Evolutionary conservation across 164 flowering plant genomes (phyloP), one percentile per base, ranked within the genome.

Genomic region (Tetrastigma voinierianum): DNA sequence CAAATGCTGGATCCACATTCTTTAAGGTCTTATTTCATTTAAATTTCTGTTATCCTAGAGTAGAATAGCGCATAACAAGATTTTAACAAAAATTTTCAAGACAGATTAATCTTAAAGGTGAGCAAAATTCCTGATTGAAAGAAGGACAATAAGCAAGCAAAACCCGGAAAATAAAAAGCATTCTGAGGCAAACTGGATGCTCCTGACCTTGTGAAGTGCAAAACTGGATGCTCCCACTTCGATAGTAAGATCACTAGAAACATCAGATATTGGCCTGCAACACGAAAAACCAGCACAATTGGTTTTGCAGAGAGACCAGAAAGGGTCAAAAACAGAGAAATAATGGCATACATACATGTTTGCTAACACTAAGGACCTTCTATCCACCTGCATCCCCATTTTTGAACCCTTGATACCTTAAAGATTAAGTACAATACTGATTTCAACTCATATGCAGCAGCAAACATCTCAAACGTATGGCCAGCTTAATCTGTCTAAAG

Each of bases 241-340:
- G 51, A 95, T 69, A 1, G 84, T 88, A 57, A 95, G 90, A 78
- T 95, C 99, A 75, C 98, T 90, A 6, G 99, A 89, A 65, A 92
- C 98, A 77, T 95, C 99, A 45, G 98, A 92, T 69, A 89, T 89
- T 15, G 98, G 99, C 99, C 99, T 95, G 95, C 79, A 82, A 82
- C 23, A 65, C 15, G 25, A 61, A 18, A n/a, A 52, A 46, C 47
- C 6, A 9, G 59, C 46, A 58, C 4, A 48, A 19, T 14, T 21
- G 20, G 23, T 12, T n/a, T 10, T 24, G n/a, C 64, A 60, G 40
- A 59, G n/a, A 74, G 54, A 65, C 53, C 44, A 49, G 5, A 67
- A 53, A 59, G 11, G 12, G 18, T 45, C 2, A 59, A n/a, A n/a
- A 16, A 55, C 4, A 67, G 55, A 53, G 7, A 46, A 61, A 17